A percentile compares a stretch with the other conserved stretches of the same genome.
phyloP scores from a whole-genome alignment of 2,329 filamentous ascomycete species.

The Magnaporthiopsis rhizophila region DNA sequence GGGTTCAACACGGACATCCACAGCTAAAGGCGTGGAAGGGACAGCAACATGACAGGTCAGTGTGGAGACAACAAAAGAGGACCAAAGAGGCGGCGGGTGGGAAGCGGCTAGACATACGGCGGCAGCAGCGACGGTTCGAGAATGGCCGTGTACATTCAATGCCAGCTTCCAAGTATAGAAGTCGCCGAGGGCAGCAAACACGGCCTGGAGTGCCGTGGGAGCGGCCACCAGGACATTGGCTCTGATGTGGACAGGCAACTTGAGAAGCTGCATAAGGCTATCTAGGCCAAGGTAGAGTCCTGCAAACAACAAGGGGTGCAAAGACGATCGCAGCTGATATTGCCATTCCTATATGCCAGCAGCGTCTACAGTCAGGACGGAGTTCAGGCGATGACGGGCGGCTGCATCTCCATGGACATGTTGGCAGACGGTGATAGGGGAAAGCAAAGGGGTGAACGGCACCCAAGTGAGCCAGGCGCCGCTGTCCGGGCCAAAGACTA shows the following conservation, averaged over 20 bases:
- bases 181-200: conserved; percentile 71
- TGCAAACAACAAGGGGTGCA: conserved; percentile 86
- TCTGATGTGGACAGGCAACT: conserved; percentile 44
- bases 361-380: conserved; percentile 4
- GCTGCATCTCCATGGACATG: neutral
- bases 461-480: conserved; percentile 97
- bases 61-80: neutral
- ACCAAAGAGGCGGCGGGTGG: conserved; percentile 2
- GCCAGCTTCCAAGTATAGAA: conserved; percentile 84
- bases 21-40: conserved; percentile 39
- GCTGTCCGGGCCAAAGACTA: conserved; percentile 69
- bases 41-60: neutral
- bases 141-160: conserved; percentile 59
- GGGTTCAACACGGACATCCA: conserved; percentile 66
- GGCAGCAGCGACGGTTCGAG: conserved; percentile 56
- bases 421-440: neutral
- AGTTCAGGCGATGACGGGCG: neutral
- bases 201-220: conserved; percentile 68
- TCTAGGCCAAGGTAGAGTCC: conserved; percentile 59
- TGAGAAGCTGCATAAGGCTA: conserved; percentile 44
- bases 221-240: conserved; percentile 62
- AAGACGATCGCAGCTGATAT: conserved; percentile 75
- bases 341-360: conserved; percentile 72
- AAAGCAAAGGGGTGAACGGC: conserved; percentile 23
- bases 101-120: conserved; percentile 48